Evolutionary conservation across 2,329 filamentous ascomycete genomes (phyloP).

Genomic region (Neonectria sp.): DNA sequence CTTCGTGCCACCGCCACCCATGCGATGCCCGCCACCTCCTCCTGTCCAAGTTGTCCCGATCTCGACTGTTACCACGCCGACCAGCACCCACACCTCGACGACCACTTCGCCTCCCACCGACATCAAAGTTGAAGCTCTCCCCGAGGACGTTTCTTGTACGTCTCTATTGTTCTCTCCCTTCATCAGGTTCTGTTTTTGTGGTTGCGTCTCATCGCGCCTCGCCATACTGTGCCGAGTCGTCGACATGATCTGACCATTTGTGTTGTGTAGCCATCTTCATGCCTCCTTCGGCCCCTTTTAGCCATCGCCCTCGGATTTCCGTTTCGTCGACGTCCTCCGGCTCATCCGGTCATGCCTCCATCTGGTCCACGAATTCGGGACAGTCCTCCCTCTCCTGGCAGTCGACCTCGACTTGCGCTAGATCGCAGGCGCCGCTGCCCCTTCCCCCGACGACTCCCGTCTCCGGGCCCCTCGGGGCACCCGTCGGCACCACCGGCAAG

Average conservation of each 20-base stretch:
- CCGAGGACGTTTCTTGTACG: slow-evolving; percentile 48
- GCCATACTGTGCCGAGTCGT: slow-evolving; percentile 7
- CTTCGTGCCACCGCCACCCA: slow-evolving; percentile 48
- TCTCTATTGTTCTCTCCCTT: slow-evolving; percentile 33
- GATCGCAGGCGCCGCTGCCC: slow-evolving; percentile 56
- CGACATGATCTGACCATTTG: slow-evolving; percentile 37
- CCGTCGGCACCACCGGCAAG: slow-evolving; percentile 50
- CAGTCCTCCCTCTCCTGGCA: slow-evolving; percentile 60
- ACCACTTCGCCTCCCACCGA: slow-evolving; percentile 45
- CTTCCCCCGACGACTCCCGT: slow-evolving; percentile 52
- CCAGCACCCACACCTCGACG: slow-evolving; percentile 40
- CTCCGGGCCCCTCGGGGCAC: slow-evolving; percentile 51
- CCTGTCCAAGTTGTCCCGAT: slow-evolving; percentile 41
- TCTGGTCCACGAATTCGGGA: slow-evolving; percentile 60
- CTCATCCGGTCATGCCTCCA: slow-evolving; percentile 64
- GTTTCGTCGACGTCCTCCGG: slow-evolving; percentile 66
- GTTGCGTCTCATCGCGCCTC: neutral
- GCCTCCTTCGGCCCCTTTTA: slow-evolving; percentile 55
- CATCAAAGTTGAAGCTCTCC: slow-evolving; percentile 50
- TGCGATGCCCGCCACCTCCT: slow-evolving; percentile 53
- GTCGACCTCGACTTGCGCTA: slow-evolving; percentile 49
- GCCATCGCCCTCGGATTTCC: slow-evolving; percentile 61
- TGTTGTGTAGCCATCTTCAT: slow-evolving; percentile 51
- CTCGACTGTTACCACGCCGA: slow-evolving; percentile 37
- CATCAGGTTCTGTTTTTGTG: neutral